These are phyloP conservation scores for Agastache rugosa DNA, from an alignment of 257 asterid genomes.

Conservation along the genomic window DNA sequence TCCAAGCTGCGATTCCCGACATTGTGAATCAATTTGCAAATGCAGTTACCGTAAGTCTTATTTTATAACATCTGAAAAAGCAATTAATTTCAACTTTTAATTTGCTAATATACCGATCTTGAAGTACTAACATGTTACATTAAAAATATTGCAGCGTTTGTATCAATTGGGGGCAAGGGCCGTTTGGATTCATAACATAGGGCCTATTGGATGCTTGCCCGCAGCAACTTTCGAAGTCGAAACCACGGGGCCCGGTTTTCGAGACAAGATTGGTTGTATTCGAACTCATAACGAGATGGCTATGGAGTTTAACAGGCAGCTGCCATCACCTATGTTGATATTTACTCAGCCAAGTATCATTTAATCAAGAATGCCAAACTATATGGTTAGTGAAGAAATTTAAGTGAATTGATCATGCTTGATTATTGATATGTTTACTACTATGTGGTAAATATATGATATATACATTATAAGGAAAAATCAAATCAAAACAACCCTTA, in stretches of 20 bases:
- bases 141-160: conserved; percentile 39
- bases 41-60: conserved; percentile 44
- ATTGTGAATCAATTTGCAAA: conserved; percentile 46
- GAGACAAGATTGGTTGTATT: conserved; percentile 54
- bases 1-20: conserved; percentile 41
- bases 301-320: conserved; percentile 49
- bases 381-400: conserved; percentile 39
- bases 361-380: conserved; percentile 48
- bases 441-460: too few relatives aligned
- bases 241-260: conserved; percentile 34
- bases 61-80: background rate
- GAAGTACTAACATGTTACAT: background rate
- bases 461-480: too few relatives aligned
- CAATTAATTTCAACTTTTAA: background rate
- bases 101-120: too few relatives aligned
- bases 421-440: too few relatives aligned
- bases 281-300: conserved; percentile 45
- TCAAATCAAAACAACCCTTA: too few relatives aligned
- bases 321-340: conserved; percentile 49
- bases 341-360: conserved; percentile 50
- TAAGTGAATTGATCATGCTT: too few relatives aligned
- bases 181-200: conserved; percentile 62
- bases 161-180: conserved; percentile 54
- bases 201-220: conserved; percentile 62
- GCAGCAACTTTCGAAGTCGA: conserved; percentile 23